A percentile compares a stretch with the other conserved stretches of the same genome.
These are phyloP conservation scores for Narthecium ossifragum DNA, from an alignment of 106 monocot species.

Conservation along the genomic window DNA sequence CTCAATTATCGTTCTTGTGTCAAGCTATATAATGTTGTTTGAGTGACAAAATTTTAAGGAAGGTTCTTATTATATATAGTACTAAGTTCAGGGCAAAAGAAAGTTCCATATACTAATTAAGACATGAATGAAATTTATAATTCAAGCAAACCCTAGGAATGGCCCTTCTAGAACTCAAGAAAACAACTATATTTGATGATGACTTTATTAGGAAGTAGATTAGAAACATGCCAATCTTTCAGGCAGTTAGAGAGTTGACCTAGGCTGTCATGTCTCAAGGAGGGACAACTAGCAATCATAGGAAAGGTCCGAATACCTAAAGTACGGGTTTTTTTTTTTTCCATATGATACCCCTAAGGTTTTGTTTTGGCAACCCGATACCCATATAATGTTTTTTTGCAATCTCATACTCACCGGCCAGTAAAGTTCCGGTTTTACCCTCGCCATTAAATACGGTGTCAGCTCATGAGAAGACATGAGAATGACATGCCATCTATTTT, in stretches of 20 bases:
- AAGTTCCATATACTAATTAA: background rate
- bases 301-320: no score
- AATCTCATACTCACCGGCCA: no score
- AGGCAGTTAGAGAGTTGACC: constrained; percentile 13
- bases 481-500: no score
- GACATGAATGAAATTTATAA: background rate
- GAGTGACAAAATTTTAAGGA: background rate
- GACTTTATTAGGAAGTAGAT: background rate
- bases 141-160: background rate
- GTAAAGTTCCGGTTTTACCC: no score
- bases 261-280: constrained; percentile 1
- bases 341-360: no score
- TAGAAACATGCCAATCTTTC: background rate
- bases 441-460: no score
- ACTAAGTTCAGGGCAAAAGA: background rate
- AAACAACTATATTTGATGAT: background rate
- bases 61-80: background rate
- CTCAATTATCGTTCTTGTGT: no score
- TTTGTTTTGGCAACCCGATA: no score
- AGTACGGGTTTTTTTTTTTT: no score
- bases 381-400: no score
- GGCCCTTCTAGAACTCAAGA: background rate
- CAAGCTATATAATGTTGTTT: no score
- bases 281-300: constrained; percentile 1
- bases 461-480: no score